Percentiles rank a stretch among this genome's conserved stretches.
phyloP scores from a whole-genome alignment of 2,329 filamentous ascomycete species.

The Monilinia fructigena region DNA sequence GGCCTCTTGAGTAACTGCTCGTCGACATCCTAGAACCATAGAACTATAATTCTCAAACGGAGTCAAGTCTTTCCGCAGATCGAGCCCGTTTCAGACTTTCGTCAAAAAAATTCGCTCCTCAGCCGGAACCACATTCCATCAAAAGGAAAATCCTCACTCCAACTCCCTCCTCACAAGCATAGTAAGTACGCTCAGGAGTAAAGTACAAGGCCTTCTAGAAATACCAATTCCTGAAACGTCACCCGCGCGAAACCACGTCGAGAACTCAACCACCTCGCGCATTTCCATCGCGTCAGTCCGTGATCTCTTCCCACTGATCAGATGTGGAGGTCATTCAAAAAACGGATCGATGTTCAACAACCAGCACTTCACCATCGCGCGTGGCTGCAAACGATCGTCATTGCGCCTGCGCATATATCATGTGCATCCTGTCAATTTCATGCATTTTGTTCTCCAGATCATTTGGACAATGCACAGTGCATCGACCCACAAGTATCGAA shows the following conservation, averaged over 20 bases:
- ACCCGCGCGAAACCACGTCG: conserved; percentile 27
- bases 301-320: neutral
- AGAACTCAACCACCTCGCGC: neutral
- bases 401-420: conserved; percentile 20
- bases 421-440: conserved; percentile 24
- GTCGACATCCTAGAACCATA: conserved; percentile 9
- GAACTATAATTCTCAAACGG: conserved; percentile 1
- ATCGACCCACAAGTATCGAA: conserved; percentile 29
- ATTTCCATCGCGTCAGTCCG: neutral
- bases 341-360: neutral
- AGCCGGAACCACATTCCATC: neutral
- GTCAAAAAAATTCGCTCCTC: neutral
- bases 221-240: conserved; percentile 33
- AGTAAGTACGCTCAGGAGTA: conserved; percentile 28
- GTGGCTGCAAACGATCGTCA: conserved; percentile 23
- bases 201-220: conserved; percentile 33
- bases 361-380: neutral
- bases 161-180: conserved; percentile 30
- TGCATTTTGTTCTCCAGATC: conserved; percentile 19
- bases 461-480: conserved; percentile 30
- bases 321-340: neutral
- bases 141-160: conserved; percentile 7
- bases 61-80: neutral
- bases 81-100: neutral
- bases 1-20: neutral